Evolutionary conservation across 306 rosid species (phyloP), one percentile per base, ranked within the genome.

Genomic region (Fragaria vesca): DNA sequence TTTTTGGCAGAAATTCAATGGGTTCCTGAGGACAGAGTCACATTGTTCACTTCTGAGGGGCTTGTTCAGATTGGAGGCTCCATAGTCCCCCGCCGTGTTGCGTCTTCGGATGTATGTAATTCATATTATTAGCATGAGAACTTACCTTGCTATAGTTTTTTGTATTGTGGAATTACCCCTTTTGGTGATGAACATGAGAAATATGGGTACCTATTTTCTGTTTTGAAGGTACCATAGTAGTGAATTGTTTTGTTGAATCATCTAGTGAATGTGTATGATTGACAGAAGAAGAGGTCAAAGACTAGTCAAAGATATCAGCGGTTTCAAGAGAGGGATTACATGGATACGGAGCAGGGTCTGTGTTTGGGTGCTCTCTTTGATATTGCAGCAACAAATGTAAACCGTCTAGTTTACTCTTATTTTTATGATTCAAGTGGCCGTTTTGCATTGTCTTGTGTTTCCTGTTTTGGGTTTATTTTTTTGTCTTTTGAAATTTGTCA

Each of bases 291-390:
- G 82, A 87, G 85, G 82, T 75, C 79, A 38, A 91, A 83, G 88
- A 66, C 83, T 78, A 69, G 81, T 72, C 86, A 88, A 73, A 88
- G 86, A 51, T 85, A 76, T 76, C 97, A 86, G 78, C 87, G 97
- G 45, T 92, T 89, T 77, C 92, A 91, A 78, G 98, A 95, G 88
- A 89, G 90, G 68, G 82, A 92, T 76, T 95, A 92, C 85, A 95
- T 95, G 98, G 97, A 95, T 79, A 89, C 97, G 70, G 82, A 86
- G 66, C 97, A 95, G 85, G 86, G 92, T 61, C 89, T 95, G 43
- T 95, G 98, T 84, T 79, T 95, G 46, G 98, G 98, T 60, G 97
- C 98, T 69, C 87, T 95, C 47, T 95, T 95, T 78, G 93, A 95
- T 84, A 95, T 95, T 79, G 97, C 97, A 38, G 98, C 98, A 2